Percentiles rank a stretch among this genome's conserved stretches.
phyloP scores from a whole-genome alignment of 805 yeast genomes.

The Schizosaccharomyces octosporus region DNA sequence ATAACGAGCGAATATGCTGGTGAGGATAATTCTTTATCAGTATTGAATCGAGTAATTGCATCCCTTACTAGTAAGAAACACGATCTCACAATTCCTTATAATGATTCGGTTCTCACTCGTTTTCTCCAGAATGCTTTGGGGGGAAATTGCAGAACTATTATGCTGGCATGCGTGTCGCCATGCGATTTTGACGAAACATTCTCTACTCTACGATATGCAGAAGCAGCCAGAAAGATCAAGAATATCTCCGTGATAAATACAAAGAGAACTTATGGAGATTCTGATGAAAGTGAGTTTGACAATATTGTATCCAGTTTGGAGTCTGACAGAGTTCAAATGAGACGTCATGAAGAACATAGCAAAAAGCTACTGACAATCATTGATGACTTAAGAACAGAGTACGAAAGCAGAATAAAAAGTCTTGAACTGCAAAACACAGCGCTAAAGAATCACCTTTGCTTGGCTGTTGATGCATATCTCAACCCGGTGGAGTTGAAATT shows the following conservation, averaged over 20 bases:
- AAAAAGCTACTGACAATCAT: neutral
- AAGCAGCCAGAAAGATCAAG: neutral
- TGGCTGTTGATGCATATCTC: neutral
- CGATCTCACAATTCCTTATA: constrained; percentile 35
- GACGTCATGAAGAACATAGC: neutral
- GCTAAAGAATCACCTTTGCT: neutral
- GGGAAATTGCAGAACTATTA: constrained; percentile 82
- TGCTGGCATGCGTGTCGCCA: constrained; percentile 88
- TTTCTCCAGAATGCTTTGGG: constrained; percentile 71
- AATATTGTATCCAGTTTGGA: neutral
- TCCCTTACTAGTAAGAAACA: neutral
- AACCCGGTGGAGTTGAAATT: neutral
- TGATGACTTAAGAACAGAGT: neutral
- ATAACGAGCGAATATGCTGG: neutral
- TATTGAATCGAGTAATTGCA: neutral
- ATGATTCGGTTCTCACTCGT: constrained; percentile 76
- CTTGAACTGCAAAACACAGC: neutral
- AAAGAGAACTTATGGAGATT: neutral
- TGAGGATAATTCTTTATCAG: neutral
- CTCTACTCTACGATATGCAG: neutral
- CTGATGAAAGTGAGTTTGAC: neutral
- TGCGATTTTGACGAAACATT: constrained; percentile 9
- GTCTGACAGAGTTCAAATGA: neutral
- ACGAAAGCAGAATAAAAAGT: neutral
- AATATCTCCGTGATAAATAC: neutral